phyloP scores from a whole-genome alignment of 495 filamentous ascomycete species.

The Penicillium crystallinum region DNA sequence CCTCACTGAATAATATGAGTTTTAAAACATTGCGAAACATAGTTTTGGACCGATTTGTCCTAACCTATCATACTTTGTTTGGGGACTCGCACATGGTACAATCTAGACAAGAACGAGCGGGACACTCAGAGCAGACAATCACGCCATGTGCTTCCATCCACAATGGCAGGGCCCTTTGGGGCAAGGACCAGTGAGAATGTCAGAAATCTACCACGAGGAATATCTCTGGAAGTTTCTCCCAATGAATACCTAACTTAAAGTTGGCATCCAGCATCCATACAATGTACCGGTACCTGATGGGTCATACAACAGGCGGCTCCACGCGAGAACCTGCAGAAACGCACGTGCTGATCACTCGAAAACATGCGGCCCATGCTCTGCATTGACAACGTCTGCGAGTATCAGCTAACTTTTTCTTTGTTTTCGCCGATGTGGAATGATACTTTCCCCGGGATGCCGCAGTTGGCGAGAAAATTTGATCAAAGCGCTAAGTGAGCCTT shows the following conservation, averaged over 20 bases:
- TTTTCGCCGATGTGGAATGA: background rate
- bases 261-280: conserved; percentile 69
- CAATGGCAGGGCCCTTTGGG: background rate
- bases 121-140: background rate
- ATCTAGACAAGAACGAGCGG: too few species aligned
- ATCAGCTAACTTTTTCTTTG: too few species aligned
- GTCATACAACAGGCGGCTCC: background rate
- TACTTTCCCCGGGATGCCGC: background rate
- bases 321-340: background rate
- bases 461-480: background rate
- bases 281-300: too few species aligned
- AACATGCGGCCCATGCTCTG: background rate
- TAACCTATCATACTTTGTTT: too few species aligned
- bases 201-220: conserved; percentile 7
- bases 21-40: too few species aligned
- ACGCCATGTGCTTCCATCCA: conserved; percentile 10
- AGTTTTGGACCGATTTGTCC: too few species aligned
- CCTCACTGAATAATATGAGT: too few species aligned
- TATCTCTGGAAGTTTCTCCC: conserved; percentile 1
- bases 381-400: background rate
- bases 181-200: conserved; percentile 4
- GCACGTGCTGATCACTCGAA: background rate
- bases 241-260: conserved; percentile 65
- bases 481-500: background rate
- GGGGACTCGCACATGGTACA: too few species aligned